Evolutionary conservation across 441 rosid species (phyloP).

Genomic region (Mallotus repandus): DNA sequence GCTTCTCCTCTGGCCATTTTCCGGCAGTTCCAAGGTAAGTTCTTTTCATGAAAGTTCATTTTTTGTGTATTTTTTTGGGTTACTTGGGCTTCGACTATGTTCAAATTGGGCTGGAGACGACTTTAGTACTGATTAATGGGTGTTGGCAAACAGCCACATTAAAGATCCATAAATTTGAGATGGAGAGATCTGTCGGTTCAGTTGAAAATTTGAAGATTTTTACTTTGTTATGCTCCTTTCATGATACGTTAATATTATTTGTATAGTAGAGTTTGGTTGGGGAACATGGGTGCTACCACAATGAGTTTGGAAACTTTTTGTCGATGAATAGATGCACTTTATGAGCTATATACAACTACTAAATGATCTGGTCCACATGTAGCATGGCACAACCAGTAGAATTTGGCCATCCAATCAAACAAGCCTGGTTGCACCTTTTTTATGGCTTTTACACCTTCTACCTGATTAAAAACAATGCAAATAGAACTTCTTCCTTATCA

Average conservation of each 20-base stretch:
- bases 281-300: background rate
- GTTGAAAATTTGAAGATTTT: background rate
- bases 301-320: constrained; percentile 5
- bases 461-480: background rate
- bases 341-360: background rate
- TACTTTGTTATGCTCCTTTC: background rate
- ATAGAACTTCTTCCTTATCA: background rate
- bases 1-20: constrained; percentile 31
- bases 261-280: background rate
- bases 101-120: no score
- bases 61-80: background rate
- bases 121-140: no score
- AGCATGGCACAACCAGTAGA: no score
- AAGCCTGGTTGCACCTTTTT: background rate
- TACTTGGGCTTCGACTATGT: no score
- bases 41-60: background rate
- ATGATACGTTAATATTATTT: background rate
- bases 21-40: constrained; percentile 39
- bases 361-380: constrained; percentile 1
- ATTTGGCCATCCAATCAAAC: background rate
- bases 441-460: background rate
- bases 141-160: background rate
- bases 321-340: background rate
- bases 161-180: background rate
- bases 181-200: background rate